These are phyloP conservation scores for Leccinellum rugosiceps DNA, from an alignment of 768 basidiomycete species.

Conservation along the genomic window DNA sequence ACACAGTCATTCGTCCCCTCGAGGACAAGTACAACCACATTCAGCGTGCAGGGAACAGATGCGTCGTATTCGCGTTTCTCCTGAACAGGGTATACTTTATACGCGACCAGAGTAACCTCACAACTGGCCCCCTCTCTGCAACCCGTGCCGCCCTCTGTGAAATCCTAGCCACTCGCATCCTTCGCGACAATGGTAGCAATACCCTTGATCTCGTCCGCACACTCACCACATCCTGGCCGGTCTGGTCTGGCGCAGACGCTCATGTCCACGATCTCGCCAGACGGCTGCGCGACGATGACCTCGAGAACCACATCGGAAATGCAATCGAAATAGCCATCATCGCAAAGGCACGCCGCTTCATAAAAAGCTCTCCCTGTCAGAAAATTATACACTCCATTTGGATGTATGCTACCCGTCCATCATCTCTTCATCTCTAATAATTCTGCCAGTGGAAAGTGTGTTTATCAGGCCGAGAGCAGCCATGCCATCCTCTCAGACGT, in stretches of 20 bases:
- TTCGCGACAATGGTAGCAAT: constrained; percentile 68
- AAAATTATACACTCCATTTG: constrained; percentile 85
- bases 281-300: constrained; percentile 64
- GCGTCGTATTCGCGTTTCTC: constrained; percentile 84
- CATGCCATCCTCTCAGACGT: constrained; percentile 91
- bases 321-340: constrained; percentile 93
- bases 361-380: constrained; percentile 85
- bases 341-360: constrained; percentile 82
- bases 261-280: constrained; percentile 54
- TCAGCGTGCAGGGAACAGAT: constrained; percentile 72
- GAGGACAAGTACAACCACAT: constrained; percentile 80
- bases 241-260: constrained; percentile 72
- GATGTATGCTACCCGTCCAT: constrained; percentile 45
- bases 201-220: constrained; percentile 67
- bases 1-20: constrained; percentile 84
- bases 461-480: constrained; percentile 84
- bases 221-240: constrained; percentile 76
- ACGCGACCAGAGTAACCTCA: constrained; percentile 65
- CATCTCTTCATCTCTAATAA: constrained; percentile 14
- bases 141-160: constrained; percentile 86
- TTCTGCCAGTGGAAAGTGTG: constrained; percentile 72
- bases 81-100: constrained; percentile 84
- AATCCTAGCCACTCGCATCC: constrained; percentile 76
- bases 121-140: constrained; percentile 63
- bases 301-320: constrained; percentile 82